A percentile compares a stretch with the other conserved stretches of the same genome.
Evolutionary conservation across 2,329 filamentous ascomycete species (phyloP).

Genomic region (Escovopsis weberi): DNA sequence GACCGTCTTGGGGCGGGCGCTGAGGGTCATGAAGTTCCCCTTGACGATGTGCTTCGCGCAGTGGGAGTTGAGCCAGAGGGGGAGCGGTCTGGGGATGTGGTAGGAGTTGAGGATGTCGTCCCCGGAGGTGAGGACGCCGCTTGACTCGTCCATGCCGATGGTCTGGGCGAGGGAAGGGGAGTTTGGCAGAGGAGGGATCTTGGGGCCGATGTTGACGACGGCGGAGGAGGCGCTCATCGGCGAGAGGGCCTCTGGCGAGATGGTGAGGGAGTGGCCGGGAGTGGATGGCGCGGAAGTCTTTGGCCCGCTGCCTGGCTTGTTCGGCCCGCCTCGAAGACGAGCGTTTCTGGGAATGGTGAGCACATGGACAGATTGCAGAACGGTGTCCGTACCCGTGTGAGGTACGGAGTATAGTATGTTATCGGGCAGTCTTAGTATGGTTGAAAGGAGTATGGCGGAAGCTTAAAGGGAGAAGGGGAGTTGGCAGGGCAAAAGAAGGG

Average conservation of each 20-base stretch:
- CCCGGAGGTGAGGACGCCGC: constrained; percentile 29
- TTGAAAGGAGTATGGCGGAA: no score
- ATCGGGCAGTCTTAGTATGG: no score
- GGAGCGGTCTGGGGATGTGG: constrained; percentile 51
- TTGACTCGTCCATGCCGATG: constrained; percentile 52
- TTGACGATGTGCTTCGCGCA: constrained; percentile 83
- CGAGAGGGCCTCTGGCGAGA: constrained; percentile 25
- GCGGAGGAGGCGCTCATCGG: constrained; percentile 23
- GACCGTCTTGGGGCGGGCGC: constrained; percentile 81
- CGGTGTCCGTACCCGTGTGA: no score
- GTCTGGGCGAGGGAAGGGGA: constrained; percentile 51
- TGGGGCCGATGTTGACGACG: constrained; percentile 33
- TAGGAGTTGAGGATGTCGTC: constrained; percentile 45
- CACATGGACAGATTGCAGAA: no score
- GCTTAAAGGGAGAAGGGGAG: no score
- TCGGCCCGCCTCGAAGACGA: constrained; percentile 41
- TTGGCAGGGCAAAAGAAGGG: no score
- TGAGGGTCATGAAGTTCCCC: constrained; percentile 94
- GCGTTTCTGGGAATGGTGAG: constrained; percentile 30
- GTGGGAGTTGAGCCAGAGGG: constrained; percentile 60
- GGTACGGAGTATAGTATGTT: no score
- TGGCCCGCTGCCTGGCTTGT: constrained; percentile 33
- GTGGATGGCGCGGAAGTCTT: constrained; percentile 38
- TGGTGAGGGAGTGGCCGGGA: constrained; percentile 27
- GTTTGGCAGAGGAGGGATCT: constrained; percentile 46